Evolutionary conservation across 2,329 filamentous ascomycete genomes (phyloP).

Genomic region (Harringtonia lauricola): DNA sequence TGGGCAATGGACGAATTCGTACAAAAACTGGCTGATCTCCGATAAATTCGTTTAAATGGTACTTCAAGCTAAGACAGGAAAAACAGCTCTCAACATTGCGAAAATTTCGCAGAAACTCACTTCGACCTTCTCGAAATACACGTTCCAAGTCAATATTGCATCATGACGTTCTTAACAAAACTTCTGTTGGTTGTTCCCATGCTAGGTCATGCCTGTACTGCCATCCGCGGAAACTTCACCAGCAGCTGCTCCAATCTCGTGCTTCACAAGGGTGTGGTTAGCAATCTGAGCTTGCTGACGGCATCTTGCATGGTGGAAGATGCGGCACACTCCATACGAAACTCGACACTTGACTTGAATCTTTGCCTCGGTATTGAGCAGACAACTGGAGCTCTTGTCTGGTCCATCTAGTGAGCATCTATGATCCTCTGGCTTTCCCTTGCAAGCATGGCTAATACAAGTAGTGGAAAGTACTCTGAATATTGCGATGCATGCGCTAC

Average conservation of each 20-base stretch:
- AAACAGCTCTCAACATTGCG: no score
- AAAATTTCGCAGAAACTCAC: no score
- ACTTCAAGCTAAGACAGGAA: no score
- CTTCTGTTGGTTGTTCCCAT: not conserved
- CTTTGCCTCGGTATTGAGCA: slow-evolving; percentile 12
- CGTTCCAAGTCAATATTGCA: no score
- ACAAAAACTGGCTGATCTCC: no score
- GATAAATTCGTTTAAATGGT: no score
- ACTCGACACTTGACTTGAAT: slow-evolving; percentile 11
- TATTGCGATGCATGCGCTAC: slow-evolving; percentile 10
- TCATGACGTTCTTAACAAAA: no score
- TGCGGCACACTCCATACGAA: not conserved
- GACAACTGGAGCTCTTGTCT: slow-evolving; percentile 2
- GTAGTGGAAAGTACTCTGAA: slow-evolving; percentile 11
- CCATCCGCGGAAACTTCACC: slow-evolving; percentile 3
- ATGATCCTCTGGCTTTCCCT: not conserved
- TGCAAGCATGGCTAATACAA: not conserved
- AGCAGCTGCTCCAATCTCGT: slow-evolving; percentile 1
- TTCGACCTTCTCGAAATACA: no score
- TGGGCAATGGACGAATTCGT: not conserved
- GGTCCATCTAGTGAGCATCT: slow-evolving; percentile 9
- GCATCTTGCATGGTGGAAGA: slow-evolving; percentile 1
- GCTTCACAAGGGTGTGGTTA: not conserved
- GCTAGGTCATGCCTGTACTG: not conserved
- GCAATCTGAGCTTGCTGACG: slow-evolving; percentile 3